These are phyloP conservation scores for Talaromyces nanjingensis DNA, from an alignment of 495 filamentous ascomycete genomes.

Conservation along the genomic window DNA sequence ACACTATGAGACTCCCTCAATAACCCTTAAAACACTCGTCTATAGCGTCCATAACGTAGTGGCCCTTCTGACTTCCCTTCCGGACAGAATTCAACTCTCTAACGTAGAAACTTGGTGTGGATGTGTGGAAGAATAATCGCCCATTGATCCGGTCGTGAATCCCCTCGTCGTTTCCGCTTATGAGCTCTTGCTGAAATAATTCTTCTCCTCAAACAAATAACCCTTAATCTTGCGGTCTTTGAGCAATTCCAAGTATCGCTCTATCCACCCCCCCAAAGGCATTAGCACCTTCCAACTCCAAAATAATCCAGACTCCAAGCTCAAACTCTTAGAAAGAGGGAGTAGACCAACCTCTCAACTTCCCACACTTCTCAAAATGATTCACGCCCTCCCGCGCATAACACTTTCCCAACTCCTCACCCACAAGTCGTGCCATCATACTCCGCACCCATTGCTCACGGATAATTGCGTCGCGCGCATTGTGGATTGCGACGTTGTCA, in stretches of 20 bases:
- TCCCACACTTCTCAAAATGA: slow-evolving; percentile 94
- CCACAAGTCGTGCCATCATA: slow-evolving; percentile 93
- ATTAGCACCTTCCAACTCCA: background rate
- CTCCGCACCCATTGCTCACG: slow-evolving; percentile 94
- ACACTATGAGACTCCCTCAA: background rate
- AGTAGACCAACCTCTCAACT: slow-evolving; percentile 64
- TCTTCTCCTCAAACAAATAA: slow-evolving; percentile 88
- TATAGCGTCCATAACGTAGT: background rate
- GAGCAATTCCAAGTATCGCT: slow-evolving; percentile 88
- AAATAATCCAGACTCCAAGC: background rate
- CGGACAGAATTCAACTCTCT: too few species aligned
- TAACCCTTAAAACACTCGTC: background rate
- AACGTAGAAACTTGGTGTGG: too few species aligned
- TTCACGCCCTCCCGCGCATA: slow-evolving; percentile 93
- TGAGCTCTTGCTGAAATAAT: slow-evolving; percentile 49
- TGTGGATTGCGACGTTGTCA: slow-evolving; percentile 82
- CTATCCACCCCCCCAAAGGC: slow-evolving; percentile 34
- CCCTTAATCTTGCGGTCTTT: slow-evolving; percentile 78
- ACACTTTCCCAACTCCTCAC: slow-evolving; percentile 93
- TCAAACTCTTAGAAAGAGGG: slow-evolving; percentile 1
- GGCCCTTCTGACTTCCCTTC: too few species aligned
- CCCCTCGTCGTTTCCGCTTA: slow-evolving; percentile 10
- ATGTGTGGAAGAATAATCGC: too few species aligned
- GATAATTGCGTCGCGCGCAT: slow-evolving; percentile 88
- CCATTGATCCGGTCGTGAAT: background rate